Conservation (phyloP, 2,329 filamentous ascomycete species). For the Aspergillus costaricaensis region DNA sequence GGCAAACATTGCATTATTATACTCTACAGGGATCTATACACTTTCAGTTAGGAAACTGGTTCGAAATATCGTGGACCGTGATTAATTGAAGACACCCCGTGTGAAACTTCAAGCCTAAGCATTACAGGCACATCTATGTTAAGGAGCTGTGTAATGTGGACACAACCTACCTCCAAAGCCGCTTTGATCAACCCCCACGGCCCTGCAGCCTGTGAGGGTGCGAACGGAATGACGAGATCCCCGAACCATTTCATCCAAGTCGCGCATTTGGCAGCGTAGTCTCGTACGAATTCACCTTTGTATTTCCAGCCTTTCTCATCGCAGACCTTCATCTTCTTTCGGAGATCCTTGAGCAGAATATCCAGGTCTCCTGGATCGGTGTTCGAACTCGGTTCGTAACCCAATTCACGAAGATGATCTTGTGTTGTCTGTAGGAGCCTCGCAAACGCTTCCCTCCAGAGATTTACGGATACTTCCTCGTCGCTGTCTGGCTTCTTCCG, state of each 20-base stretch:
- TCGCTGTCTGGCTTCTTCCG: too few relatives aligned
- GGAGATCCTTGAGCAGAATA: conserved; percentile 4
- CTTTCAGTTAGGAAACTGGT: too few relatives aligned
- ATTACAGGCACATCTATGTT: too few relatives aligned
- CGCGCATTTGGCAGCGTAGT: conserved; percentile 18
- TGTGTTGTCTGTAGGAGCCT: not conserved
- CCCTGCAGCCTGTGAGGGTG: conserved; percentile 35
- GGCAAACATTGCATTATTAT: too few relatives aligned
- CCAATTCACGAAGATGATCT: not conserved
- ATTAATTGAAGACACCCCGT: too few relatives aligned
- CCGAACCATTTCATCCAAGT: conserved; percentile 21
- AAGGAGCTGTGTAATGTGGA: too few relatives aligned
- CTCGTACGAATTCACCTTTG: not conserved
- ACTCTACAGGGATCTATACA: too few relatives aligned
- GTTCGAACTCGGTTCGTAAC: not conserved
- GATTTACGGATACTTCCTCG: not conserved
- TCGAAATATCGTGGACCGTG: too few relatives aligned
- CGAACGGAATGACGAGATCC: conserved; percentile 33
- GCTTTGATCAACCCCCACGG: conserved; percentile 23
- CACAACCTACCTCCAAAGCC: not conserved
- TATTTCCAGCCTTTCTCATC: conserved; percentile 16
- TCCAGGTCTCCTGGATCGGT: not conserved
- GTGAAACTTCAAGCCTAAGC: too few relatives aligned
- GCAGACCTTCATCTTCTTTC: conserved; percentile 11
- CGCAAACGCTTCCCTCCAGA: not conserved